phyloP scores from a whole-genome alignment of 306 rosid species.

The Quercus cerris region DNA sequence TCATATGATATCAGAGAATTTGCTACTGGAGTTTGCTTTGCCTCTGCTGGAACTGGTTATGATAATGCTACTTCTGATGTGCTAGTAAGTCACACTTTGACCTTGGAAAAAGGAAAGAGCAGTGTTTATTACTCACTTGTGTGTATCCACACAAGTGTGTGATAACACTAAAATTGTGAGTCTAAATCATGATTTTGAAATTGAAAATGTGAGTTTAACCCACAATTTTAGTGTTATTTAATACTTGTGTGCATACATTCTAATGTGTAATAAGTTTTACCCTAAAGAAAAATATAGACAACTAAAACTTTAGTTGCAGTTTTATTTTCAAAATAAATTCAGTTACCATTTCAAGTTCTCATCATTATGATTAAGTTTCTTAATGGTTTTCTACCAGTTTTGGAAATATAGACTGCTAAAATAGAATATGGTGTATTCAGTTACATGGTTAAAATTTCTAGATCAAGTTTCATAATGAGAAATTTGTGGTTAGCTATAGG shows the following conservation, averaged over 20 bases:
- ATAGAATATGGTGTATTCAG: not conserved
- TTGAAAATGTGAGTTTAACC: too few relatives aligned
- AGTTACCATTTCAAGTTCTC: not conserved
- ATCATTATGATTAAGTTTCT: not conserved
- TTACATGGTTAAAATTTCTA: not conserved
- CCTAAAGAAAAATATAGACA: not conserved
- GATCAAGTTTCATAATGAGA: not conserved
- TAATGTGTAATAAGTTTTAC: too few relatives aligned
- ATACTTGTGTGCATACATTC: too few relatives aligned
- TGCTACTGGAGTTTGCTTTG: slow-evolving; percentile 57
- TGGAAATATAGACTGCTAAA: not conserved
- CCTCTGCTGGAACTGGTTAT: slow-evolving; percentile 70
- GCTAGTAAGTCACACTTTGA: slow-evolving; percentile 36
- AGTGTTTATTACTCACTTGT: too few relatives aligned
- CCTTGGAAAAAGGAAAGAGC: not conserved
- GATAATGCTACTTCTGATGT: slow-evolving; percentile 54
- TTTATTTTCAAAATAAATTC: not conserved
- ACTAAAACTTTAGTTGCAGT: not conserved
- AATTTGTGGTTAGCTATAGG: not conserved
- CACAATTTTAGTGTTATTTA: too few relatives aligned
- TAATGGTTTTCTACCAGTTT: not conserved
- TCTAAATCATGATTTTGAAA: too few relatives aligned
- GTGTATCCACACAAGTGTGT: too few relatives aligned
- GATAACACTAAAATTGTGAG: too few relatives aligned
- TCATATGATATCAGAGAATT: slow-evolving; percentile 33